phyloP scores from a whole-genome alignment of 2,329 filamentous ascomycete species.

The Meredithiella fracta region DNA sequence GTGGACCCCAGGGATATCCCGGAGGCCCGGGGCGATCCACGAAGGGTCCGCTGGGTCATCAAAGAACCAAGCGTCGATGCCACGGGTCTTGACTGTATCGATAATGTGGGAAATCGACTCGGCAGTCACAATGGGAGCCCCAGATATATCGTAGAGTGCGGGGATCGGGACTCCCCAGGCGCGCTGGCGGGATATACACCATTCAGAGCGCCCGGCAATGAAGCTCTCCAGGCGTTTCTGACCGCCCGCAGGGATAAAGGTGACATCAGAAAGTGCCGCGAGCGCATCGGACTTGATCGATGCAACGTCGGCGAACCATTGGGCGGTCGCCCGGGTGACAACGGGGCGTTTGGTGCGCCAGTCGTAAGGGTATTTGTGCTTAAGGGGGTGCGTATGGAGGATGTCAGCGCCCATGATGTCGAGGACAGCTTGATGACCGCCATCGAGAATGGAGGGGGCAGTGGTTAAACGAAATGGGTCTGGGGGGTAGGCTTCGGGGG shows the following conservation, averaged over 20 bases:
- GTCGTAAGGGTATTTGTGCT: conserved; percentile 94
- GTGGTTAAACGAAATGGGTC: conserved; percentile 45
- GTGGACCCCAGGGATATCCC: conserved; percentile 35
- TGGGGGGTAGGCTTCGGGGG: conserved; percentile 57
- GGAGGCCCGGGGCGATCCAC: conserved; percentile 57
- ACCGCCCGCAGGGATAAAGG: conserved; percentile 63
- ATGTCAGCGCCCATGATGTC: conserved; percentile 50
- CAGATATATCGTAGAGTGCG: conserved; percentile 59
- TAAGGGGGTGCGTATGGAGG: conserved; percentile 52
- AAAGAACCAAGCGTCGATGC: conserved; percentile 90
- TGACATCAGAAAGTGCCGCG: conserved; percentile 50
- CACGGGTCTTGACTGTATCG: conserved; percentile 54
- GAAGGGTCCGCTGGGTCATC: conserved; percentile 57
- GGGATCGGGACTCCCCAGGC: conserved; percentile 96
- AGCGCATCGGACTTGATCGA: conserved; percentile 63
- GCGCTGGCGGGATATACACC: conserved; percentile 93
- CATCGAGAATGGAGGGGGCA: conserved; percentile 54
- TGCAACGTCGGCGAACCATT: conserved; percentile 93
- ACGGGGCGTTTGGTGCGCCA: conserved; percentile 92
- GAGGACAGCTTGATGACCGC: conserved; percentile 54
- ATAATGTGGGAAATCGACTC: conserved; percentile 76
- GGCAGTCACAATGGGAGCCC: conserved; percentile 61
- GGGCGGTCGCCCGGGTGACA: conserved; percentile 78
- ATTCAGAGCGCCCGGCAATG: conserved; percentile 73
- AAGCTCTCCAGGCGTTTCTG: conserved; percentile 68